Conservation (phyloP, 1,284 basidiomycete species). For the Vanrija sp. region DNA sequence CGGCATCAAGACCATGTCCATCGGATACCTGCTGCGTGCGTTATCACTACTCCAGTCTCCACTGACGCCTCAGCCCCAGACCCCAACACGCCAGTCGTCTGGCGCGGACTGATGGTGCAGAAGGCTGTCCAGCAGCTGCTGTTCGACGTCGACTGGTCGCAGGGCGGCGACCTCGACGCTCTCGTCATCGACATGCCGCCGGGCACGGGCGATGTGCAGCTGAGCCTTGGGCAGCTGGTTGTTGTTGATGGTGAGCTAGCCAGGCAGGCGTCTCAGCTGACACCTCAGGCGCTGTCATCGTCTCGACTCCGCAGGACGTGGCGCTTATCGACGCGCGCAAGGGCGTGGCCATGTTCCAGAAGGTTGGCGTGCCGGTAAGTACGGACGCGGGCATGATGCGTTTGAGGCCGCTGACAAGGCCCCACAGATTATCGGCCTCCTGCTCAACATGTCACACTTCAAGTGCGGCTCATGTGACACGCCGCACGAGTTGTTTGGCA, state of each 20-base stretch:
- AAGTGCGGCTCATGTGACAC: conserved; percentile 67
- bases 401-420: too few relatives aligned
- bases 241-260: conserved; percentile 66
- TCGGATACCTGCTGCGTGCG: conserved; percentile 67
- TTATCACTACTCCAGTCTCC: background rate
- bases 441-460: conserved; percentile 89
- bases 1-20: conserved; percentile 91
- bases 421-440: conserved; percentile 73
- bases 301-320: conserved; percentile 94
- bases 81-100: conserved; percentile 78
- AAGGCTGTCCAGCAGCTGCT: conserved; percentile 93
- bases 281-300: conserved; percentile 72
- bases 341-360: conserved; percentile 89
- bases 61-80: conserved; percentile 33
- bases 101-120: conserved; percentile 98
- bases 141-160: conserved; percentile 91
- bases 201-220: conserved; percentile 92
- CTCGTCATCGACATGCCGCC: conserved; percentile 96
- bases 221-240: conserved; percentile 88
- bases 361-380: conserved; percentile 77
- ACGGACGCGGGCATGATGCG: background rate
- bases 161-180: conserved; percentile 61
- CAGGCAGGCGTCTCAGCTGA: background rate
- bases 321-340: conserved; percentile 88
- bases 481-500: conserved; percentile 75